Evolutionary conservation across 495 filamentous ascomycete species (phyloP).

Genomic region (Lasiosphaeria ovina): DNA sequence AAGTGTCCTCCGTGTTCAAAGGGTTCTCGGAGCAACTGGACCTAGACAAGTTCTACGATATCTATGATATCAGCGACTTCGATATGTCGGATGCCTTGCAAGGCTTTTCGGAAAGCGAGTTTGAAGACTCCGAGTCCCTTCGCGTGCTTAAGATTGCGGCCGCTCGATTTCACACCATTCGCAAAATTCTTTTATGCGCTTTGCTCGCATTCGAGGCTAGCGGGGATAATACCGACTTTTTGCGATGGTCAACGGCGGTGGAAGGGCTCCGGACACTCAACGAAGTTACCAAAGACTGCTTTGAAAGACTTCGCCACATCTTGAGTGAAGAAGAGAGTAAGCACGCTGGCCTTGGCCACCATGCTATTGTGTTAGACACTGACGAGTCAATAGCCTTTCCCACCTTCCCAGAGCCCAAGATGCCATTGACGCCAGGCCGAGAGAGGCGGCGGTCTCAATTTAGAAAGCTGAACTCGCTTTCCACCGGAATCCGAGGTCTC

Average conservation of each 20-base stretch:
- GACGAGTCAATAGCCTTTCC: conserved; percentile 35
- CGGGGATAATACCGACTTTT: conserved; percentile 74
- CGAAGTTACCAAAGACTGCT: conserved; percentile 54
- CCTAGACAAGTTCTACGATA: conserved; percentile 84
- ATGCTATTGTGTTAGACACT: conserved; percentile 7
- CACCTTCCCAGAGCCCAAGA: conserved; percentile 54
- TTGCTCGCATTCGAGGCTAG: conserved; percentile 85
- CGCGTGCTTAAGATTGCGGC: conserved; percentile 75
- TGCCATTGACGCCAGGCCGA: conserved; percentile 68
- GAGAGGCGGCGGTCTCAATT: conserved; percentile 83
- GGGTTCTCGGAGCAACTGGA: conserved; percentile 73
- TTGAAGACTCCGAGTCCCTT: conserved; percentile 75
- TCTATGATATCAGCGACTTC: conserved; percentile 81
- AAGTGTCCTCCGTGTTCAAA: conserved; percentile 63
- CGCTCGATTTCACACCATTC: conserved; percentile 72
- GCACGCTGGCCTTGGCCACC: conserved; percentile 28
- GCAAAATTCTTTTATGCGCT: conserved; percentile 82
- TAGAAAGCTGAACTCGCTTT: conserved; percentile 79
- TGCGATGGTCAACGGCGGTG: conserved; percentile 73
- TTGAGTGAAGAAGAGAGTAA: conserved; percentile 82
- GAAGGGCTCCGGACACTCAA: conserved; percentile 70
- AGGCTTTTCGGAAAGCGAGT: conserved; percentile 57
- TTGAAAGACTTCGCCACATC: conserved; percentile 58
- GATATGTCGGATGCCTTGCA: conserved; percentile 69
- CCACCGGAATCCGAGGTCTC: conserved; percentile 84